Base-by-base conservation (phyloP, 2,329 filamentous ascomycete genomes). In the Alternaria novae-zelandiae region DNA sequence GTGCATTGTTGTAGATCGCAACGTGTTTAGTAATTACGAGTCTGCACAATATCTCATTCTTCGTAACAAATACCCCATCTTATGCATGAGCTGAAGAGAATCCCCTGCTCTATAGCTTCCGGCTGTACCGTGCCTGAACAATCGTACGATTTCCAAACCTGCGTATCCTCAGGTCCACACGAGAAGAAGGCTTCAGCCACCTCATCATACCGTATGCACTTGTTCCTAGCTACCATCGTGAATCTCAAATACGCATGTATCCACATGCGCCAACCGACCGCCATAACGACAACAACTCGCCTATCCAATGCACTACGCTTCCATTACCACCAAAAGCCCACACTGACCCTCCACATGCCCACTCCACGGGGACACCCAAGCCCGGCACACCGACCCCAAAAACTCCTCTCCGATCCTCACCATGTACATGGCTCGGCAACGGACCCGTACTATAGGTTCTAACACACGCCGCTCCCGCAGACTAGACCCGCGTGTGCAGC, bases 401-500 rank as follows among this genome's bases (percentile, higher is more conserved):
- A 41, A 36, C 32, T 32, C 50, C 44, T 36, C 49, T 20, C 32
- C 49, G 15, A 26, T 20, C 20, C 51, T 26, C 26, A 54, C 17
- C 13, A 25, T 44, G 25, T 43, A 17, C 36, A 43, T 55, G 44
- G 57, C 44, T 53, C 41, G 15, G 56, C 26, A 41, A 20, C 41
- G 32, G 57, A 60, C 58, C 61, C 58, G 43, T 56, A 51, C 55
- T 56, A 65, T 55, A 61, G 60, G 62, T 58, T 58, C 41, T 47
- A 62, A 43, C 43, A 56, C 25, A 57, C 66, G 64, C 61, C 66
- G 54, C 54, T 57, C 59, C 66, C 68, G 64, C 41, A 23, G 15
- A 9, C 59, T 57, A 62, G 13, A 45, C 28, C 54, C 13, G 10
- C 21, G 30, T 62, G 10, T 7, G 30, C 58, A 28, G 59, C 25